Evolutionary conservation across 2,329 filamentous ascomycete species (phyloP).

Genomic region (Cadophora malorum): DNA sequence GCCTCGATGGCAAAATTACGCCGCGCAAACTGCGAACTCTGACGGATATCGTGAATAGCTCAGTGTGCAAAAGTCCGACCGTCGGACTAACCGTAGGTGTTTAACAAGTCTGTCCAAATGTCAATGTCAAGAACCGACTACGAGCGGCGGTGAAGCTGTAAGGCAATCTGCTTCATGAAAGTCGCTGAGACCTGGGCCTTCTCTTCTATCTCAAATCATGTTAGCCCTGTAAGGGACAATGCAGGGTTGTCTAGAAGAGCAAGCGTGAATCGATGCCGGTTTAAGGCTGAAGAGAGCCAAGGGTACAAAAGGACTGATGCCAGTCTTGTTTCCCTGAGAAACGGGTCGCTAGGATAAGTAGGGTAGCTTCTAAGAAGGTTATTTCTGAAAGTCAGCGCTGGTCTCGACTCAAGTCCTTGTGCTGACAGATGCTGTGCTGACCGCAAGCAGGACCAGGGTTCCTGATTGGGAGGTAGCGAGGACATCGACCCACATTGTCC

Average conservation of each 20-base stretch:
- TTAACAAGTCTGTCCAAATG: background rate
- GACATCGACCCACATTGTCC: background rate
- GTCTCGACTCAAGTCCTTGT: conserved; percentile 20
- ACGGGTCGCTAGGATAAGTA: conserved; percentile 18
- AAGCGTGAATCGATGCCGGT: conserved; percentile 10
- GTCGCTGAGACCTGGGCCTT: background rate
- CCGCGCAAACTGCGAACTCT: background rate
- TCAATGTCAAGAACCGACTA: background rate
- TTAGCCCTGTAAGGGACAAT: background rate
- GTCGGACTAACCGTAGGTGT: background rate
- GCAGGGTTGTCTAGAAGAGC: background rate
- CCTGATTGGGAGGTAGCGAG: conserved; percentile 3
- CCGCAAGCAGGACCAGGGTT: conserved; percentile 20
- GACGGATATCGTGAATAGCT: background rate
- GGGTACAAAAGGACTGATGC: background rate
- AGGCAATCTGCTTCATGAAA: background rate
- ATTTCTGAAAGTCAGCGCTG: conserved; percentile 22
- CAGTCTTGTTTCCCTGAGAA: conserved; percentile 1
- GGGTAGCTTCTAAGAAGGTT: conserved; percentile 18
- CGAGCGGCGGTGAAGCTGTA: background rate
- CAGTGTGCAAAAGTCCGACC: background rate
- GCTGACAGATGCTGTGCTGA: conserved; percentile 26
- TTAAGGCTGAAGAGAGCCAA: conserved; percentile 14
- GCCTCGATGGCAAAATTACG: conserved; percentile 9
- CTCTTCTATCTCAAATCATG: background rate